Evolutionary conservation across 208 protist species (phyloP), one percentile per base, ranked within the genome.

Genomic region (Leptomonas pyrrhocoris): DNA sequence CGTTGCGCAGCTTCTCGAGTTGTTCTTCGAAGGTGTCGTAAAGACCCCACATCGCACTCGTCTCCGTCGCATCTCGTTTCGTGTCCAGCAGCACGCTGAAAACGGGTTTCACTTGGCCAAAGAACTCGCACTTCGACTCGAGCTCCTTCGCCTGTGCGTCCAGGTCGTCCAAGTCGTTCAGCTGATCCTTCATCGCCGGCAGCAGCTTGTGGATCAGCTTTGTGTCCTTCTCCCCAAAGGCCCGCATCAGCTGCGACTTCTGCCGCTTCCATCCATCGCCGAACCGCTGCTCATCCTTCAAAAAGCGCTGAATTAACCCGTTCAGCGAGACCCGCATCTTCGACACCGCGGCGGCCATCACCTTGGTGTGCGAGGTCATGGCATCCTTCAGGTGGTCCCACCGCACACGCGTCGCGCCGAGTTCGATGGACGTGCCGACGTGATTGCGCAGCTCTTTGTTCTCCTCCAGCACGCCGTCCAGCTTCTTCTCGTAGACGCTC

Each of bases 321-420:
- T 95, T 86, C 18, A 98, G 80, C 21, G 89, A 90, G 21, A 88
- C 83, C 8, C 89, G 83, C 84, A 98, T 95, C 74, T 94, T 92
- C 48, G 71, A 69, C 43, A 96, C 90, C 25, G 94, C 88, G 11
- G 93, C 90, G 49, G 96, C 85, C 50, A 98, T 94, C 49, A 97
- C 82, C 68, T 95, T 94, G 15, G 89, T 86, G 86, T 98, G 94
- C 9, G 93, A 92, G 12, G 89, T 50, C 74, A 98, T 89, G 11
- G 86, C 86, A 55, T 97, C 85, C 11, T 90, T 84, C 49, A 98
- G 86, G 61, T 98, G 91, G 55, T 94, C 90, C 97, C 96, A 98
- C 43, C 90, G 86, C 9, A 77, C 76, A n/a, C 89, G 86, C 16
- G 95, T 90, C 13, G 82, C 70, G 42, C 81, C 61, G 15, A 96